Evolutionary conservation across 148 eudicot genomes (phyloP).

Genomic region (Vaccinium corymbosum): DNA sequence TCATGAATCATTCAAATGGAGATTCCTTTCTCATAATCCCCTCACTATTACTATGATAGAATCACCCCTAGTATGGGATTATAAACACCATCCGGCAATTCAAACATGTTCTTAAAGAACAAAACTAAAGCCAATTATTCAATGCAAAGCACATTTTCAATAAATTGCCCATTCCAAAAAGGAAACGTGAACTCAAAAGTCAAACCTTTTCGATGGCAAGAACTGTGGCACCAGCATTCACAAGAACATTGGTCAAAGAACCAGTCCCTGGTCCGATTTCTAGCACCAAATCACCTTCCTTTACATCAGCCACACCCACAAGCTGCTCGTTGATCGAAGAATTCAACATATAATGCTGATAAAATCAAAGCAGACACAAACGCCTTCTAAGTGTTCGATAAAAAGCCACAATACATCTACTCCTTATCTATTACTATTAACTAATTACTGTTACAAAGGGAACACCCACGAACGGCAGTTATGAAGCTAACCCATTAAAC

Average conservation of each 20-base stretch:
- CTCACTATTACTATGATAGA: neutral
- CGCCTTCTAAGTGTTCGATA: slow-evolving; percentile 33
- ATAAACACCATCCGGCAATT: neutral
- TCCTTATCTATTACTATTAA: neutral
- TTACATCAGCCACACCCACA: slow-evolving; percentile 58
- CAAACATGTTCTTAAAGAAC: neutral
- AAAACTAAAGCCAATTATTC: neutral
- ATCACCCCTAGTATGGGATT: neutral
- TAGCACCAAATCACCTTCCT: slow-evolving; percentile 82
- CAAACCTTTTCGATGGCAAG: slow-evolving; percentile 30
- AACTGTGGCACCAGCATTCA: slow-evolving; percentile 32
- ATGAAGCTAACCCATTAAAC: too few species aligned
- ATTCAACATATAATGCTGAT: slow-evolving; percentile 95
- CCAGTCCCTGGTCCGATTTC: slow-evolving; percentile 99
- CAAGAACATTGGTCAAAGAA: slow-evolving; percentile 72
- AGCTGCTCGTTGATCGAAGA: slow-evolving; percentile 67
- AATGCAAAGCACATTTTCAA: neutral
- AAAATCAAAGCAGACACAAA: slow-evolving; percentile 17
- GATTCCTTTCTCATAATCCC: neutral
- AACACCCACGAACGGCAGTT: too few species aligned
- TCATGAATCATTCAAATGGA: too few species aligned
- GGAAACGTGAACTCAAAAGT: neutral
- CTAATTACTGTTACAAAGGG: too few species aligned
- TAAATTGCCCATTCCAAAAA: neutral
- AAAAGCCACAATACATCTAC: slow-evolving; percentile 12